Conservation (phyloP, 164 flowering plant species). For the Santalum album region DNA sequence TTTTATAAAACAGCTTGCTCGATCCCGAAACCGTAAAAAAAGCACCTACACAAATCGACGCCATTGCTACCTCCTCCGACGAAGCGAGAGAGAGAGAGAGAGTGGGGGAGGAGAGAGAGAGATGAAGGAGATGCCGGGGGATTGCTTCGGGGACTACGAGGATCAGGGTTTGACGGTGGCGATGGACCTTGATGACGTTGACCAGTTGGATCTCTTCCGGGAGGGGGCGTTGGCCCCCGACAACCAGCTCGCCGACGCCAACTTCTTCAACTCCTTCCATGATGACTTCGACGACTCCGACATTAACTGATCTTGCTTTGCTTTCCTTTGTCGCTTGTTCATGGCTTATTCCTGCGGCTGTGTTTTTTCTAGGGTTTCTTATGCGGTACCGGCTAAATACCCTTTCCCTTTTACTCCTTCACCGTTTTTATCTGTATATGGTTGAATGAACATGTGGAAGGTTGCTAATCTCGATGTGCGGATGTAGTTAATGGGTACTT, state of each 20-base stretch:
- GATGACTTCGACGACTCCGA: neutral
- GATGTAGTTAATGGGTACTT: too few relatives aligned
- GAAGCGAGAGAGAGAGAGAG: slow-evolving; percentile 9
- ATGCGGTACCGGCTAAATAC: too few relatives aligned
- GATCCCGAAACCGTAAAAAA: too few relatives aligned
- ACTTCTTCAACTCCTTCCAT: neutral
- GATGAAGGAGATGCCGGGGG: slow-evolving; percentile 9
- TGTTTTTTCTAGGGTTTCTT: too few relatives aligned
- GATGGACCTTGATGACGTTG: slow-evolving; percentile 63
- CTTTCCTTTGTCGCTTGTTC: neutral
- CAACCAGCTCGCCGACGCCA: neutral
- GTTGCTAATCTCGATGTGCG: too few relatives aligned
- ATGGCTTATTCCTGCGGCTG: too few relatives aligned
- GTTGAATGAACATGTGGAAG: too few relatives aligned
- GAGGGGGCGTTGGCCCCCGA: neutral
- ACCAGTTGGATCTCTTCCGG: slow-evolving; percentile 16
- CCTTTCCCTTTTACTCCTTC: too few relatives aligned
- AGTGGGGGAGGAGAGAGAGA: slow-evolving; percentile 19
- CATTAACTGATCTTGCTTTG: neutral
- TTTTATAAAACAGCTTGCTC: too few relatives aligned
- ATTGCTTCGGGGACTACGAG: slow-evolving; percentile 30
- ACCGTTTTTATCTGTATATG: too few relatives aligned
- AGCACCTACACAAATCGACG: too few relatives aligned
- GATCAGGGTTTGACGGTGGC: slow-evolving; percentile 40
- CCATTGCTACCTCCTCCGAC: too few relatives aligned